phyloP scores from a whole-genome alignment of 1,139 yeast species.

The Casaregolazyma suthepensis region DNA sequence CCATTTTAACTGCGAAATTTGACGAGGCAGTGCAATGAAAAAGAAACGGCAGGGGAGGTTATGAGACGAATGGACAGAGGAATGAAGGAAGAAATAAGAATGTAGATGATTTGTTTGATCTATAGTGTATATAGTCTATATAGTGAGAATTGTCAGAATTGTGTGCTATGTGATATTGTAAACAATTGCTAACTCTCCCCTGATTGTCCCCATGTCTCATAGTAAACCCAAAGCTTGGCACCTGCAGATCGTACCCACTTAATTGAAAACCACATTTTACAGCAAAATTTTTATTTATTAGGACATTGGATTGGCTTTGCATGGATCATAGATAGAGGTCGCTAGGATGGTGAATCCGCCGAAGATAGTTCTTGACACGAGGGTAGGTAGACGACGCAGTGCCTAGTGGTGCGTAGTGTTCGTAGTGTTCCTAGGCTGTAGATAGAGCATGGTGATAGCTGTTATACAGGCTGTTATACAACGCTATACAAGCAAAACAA shows the following conservation, averaged over 20 bases:
- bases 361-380: conserved; percentile 22
- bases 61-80: background rate
- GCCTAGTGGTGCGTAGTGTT: too few species aligned
- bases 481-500: too few species aligned
- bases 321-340: background rate
- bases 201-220: background rate
- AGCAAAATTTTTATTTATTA: background rate
- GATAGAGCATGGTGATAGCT: too few species aligned
- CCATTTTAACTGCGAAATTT: background rate
- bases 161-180: too few species aligned
- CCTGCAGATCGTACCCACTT: background rate
- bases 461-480: too few species aligned
- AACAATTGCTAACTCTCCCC: too few species aligned
- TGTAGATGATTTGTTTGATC: too few species aligned
- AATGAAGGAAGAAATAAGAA: too few species aligned
- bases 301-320: background rate
- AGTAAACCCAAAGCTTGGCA: background rate
- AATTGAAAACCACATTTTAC: background rate
- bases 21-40: background rate
- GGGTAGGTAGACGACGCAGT: too few species aligned
- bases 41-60: background rate
- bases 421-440: too few species aligned
- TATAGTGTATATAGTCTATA: too few species aligned
- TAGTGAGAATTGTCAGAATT: too few species aligned
- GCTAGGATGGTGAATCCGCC: conserved; percentile 16